Evolutionary conservation across 805 yeast genomes (phyloP), one percentile per base, ranked within the genome.

Genomic region (Metschnikowia orientalis): DNA sequence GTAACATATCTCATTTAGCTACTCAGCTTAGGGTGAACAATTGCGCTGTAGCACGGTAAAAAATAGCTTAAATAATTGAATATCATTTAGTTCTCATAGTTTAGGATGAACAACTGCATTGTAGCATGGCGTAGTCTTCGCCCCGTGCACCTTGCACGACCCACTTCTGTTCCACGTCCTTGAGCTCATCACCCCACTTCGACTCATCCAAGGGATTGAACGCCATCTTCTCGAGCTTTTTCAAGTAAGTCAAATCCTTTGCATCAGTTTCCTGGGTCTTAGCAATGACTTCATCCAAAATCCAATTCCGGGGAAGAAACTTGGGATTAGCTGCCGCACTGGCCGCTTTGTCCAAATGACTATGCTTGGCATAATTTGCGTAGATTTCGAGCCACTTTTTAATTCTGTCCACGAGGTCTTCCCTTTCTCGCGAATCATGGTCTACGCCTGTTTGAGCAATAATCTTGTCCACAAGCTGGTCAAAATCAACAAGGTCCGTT

Each of bases 291-390:
- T 88, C 89, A 34, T 87, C 86, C 34, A 92, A 64, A 32, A 89
- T 79, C 88, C 95, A 86, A 42, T 79, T 83, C 39, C 90, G 70
- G 13, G 95, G 92, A 5, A 83, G 71, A 50, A 90, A 90, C 21
- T 75, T 52, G 3, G 97, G 98, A 50, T 90, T 92, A 30, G 59
- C 63, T 3, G 45, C 33, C 5, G 59, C 51, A 29, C 87, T 75
- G 3, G 64, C 45, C 6, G 37, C 41, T 4, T 39, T 45, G 31
- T 89, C 65, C 8, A 51, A 53, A 2, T 37, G 34, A 10, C 21
- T 17, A 28, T 71, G 70, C 0, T 37, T 41, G 7, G 77, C 51
- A 28, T 81, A 63, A 3, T 53, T 53, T 18, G 55, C 58, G 54
- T 75, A 86, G 2, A 46, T 42, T 0, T 55, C 52, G 6, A 85